Base-by-base conservation (phyloP, 2,329 filamentous ascomycete genomes). In the Fusarium sp. region DNA sequence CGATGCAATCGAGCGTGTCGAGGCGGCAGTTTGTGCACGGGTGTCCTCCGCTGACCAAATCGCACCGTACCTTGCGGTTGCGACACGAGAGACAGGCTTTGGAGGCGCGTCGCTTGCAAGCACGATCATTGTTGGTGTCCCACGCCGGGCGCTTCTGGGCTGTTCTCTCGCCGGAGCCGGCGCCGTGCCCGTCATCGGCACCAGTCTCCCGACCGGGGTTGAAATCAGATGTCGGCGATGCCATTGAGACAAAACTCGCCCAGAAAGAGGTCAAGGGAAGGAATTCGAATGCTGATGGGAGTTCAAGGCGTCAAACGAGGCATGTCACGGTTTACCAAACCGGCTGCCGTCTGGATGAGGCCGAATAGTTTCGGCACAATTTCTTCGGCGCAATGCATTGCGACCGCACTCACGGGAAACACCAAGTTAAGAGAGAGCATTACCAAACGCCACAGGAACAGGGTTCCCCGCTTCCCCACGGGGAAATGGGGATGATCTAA, bases 11-110 rank as follows among this genome's bases (percentile, higher is more conserved):
- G 7, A 72, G 52, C n/a, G 59, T 55, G 43, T 70, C 66, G 5
- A 70, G 55, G 7, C 53, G 57, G 44, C 72, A 81, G 75, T 70
- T 77, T 68, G 77, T 73, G 55, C 71, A 80, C 56, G 73, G 70
- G 18, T 66, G 41, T 7, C 71, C 70, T 53, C 57, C 62, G 30
- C 44, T 67, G 68, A 73, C 65, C 40, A 68, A 52, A 71, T 76
- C 73, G 60, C 60, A 81, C 74, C 72, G 71, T 3, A 74, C 64
- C 55, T 74, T 74, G 43, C 72, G 69, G n/a, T 58, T 60, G 7
- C 67, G 69, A 23, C 72, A 74, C 23, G 67, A 69, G 11, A 63
- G 61, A 43, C 72, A 74, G 8, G 72, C 72, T 27, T 70, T 68
- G 48, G 68, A 64, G 70, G 80, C 75, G 63, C 76, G 64, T 30